phyloP scores from a whole-genome alignment of 164 flowering plant species.

The Macadamia integrifolia region DNA sequence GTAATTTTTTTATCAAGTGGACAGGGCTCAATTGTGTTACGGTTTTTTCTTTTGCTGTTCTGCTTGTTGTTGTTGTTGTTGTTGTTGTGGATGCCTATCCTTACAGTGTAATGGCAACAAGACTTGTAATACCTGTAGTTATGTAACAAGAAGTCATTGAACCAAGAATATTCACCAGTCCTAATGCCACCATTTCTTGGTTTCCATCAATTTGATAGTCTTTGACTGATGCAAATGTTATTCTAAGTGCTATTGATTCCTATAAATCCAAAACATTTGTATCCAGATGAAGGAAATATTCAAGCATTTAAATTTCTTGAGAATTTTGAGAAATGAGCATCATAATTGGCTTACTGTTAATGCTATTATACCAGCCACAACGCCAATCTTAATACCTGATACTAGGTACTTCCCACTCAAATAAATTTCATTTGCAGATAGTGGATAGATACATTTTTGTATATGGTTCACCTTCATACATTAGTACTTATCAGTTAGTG shows the following conservation, averaged over 20 bases:
- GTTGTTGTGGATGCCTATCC: too few species aligned
- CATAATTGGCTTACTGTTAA: conserved; percentile 47
- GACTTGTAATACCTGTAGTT: conserved; percentile 54
- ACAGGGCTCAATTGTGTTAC: too few species aligned
- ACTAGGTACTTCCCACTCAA: conserved; percentile 50
- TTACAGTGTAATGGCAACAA: background rate
- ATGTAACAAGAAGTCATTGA: conserved; percentile 92
- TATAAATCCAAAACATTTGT: conserved; percentile 21
- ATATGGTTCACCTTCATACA: conserved; percentile 61
- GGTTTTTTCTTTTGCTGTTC: too few species aligned
- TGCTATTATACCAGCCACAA: conserved; percentile 79
- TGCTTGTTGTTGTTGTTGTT: background rate
- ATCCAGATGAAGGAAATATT: background rate
- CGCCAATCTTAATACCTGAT: conserved; percentile 66
- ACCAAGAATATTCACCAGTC: conserved; percentile 80
- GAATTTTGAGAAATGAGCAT: background rate
- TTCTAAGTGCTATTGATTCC: conserved; percentile 90
- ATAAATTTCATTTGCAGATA: conserved; percentile 55
- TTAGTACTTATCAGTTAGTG: conserved; percentile 3
- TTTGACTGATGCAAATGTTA: conserved; percentile 85
- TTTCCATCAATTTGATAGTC: conserved; percentile 86
- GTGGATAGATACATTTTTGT: conserved; percentile 63
- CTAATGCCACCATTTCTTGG: conserved; percentile 95
- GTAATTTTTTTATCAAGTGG: too few species aligned
- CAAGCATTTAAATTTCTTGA: background rate